A percentile compares a stretch with the other conserved stretches of the same genome.
phyloP scores from a whole-genome alignment of 306 rosid species.

The Cucurbita moschata region DNA sequence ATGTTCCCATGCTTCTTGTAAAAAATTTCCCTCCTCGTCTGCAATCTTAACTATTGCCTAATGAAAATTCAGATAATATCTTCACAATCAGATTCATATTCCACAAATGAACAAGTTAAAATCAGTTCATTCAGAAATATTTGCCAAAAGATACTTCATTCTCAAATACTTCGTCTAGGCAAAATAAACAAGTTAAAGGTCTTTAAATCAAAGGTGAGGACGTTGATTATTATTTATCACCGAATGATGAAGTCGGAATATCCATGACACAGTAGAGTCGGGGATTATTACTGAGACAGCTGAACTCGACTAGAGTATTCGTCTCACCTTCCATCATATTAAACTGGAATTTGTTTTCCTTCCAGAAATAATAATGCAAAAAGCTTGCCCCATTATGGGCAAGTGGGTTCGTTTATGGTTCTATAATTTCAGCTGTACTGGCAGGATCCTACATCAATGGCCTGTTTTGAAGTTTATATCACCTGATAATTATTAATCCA shows the following conservation, averaged over 20 bases:
- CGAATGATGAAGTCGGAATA: background rate
- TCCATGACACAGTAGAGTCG: background rate
- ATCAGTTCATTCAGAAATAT: background rate
- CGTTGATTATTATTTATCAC: background rate
- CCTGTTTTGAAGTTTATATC: background rate
- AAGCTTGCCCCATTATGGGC: background rate
- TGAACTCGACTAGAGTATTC: background rate
- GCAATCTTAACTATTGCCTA: slow-evolving; percentile 88
- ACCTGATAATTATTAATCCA: background rate
- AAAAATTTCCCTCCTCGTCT: slow-evolving; percentile 95
- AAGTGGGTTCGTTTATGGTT: background rate
- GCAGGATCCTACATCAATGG: background rate
- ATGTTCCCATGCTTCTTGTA: slow-evolving; percentile 99
- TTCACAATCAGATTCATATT: slow-evolving; percentile 15
- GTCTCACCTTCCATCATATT: background rate
- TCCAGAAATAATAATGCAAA: background rate
- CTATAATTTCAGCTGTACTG: background rate
- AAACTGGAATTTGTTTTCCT: background rate
- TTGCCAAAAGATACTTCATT: background rate
- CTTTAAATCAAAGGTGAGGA: background rate
- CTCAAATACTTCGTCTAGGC: background rate
- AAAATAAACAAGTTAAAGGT: background rate
- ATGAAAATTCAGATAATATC: slow-evolving; percentile 17
- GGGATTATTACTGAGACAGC: background rate
- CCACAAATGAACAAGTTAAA: background rate